A percentile compares a stretch with the other conserved stretches of the same genome.
Evolutionary conservation across 495 filamentous ascomycete species (phyloP).

Genomic region (Astrothelium subdiscretum): DNA sequence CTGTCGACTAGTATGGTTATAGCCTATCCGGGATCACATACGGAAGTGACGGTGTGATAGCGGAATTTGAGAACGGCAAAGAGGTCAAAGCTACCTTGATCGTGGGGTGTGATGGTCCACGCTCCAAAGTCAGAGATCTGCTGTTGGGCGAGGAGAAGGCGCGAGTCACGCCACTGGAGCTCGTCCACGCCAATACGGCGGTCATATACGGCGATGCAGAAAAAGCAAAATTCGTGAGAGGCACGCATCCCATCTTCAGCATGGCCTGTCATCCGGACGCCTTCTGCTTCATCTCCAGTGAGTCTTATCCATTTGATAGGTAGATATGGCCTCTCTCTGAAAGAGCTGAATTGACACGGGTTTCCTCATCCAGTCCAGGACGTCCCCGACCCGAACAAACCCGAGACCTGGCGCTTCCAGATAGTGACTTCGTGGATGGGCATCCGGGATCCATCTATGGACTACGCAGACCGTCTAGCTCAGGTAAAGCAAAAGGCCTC

Average conservation of each 20-base stretch:
- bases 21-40: constrained; percentile 7
- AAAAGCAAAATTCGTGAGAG: constrained; percentile 22
- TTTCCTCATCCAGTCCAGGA: constrained; percentile 10
- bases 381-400: constrained; percentile 23
- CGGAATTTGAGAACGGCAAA: constrained; percentile 16
- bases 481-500: constrained; percentile 28
- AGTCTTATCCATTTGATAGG: background rate
- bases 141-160: constrained; percentile 14
- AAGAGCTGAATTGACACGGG: background rate
- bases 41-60: constrained; percentile 6
- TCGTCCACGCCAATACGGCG: constrained; percentile 11
- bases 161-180: constrained; percentile 5
- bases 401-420: constrained; percentile 29
- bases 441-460: constrained; percentile 7
- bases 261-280: constrained; percentile 20
- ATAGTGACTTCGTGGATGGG: constrained; percentile 28
- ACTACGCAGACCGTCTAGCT: constrained; percentile 25
- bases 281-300: constrained; percentile 3
- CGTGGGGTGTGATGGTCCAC: constrained; percentile 20
- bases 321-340: background rate
- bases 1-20: constrained; percentile 10
- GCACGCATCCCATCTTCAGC: constrained; percentile 20
- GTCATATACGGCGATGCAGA: constrained; percentile 25
- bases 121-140: constrained; percentile 12
- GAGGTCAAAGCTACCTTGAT: constrained; percentile 11